Conservation (phyloP, 2,329 filamentous ascomycete genomes). For the Ciborinia camelliae region DNA sequence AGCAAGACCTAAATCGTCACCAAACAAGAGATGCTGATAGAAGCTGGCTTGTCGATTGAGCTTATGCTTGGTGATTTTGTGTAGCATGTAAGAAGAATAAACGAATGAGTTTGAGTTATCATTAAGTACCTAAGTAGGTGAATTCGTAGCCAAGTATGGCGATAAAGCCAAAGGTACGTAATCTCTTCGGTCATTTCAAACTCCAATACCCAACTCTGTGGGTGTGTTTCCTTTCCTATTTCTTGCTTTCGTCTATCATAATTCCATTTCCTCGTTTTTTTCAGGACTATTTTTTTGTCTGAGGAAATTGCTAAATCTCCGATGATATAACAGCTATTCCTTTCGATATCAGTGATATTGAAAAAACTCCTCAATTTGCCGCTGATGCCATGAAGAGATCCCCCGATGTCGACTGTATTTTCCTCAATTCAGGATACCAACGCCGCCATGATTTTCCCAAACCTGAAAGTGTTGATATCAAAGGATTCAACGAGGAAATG, state of each 20-base stretch:
- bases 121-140: too few relatives aligned
- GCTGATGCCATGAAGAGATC: neutral
- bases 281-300: too few relatives aligned
- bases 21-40: neutral
- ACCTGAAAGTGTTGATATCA: constrained; percentile 22
- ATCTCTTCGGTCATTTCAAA: too few relatives aligned
- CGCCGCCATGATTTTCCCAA: constrained; percentile 29
- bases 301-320: too few relatives aligned
- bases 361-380: constrained; percentile 3
- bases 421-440: constrained; percentile 37
- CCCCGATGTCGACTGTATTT: constrained; percentile 35
- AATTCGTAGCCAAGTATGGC: constrained; percentile 34
- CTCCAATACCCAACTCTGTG: too few relatives aligned
- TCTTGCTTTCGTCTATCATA: too few relatives aligned
- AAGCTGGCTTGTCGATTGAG: neutral
- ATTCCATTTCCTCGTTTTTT: too few relatives aligned
- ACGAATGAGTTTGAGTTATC: too few relatives aligned
- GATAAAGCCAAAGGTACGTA: neutral
- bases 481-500: neutral
- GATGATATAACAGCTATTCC: too few relatives aligned
- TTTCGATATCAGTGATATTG: constrained; percentile 19
- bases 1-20: neutral
- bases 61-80: neutral
- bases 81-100: neutral
- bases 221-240: too few relatives aligned